These are phyloP conservation scores for Fusarium penzigii DNA, from an alignment of 2,329 filamentous ascomycete genomes.

Conservation along the genomic window DNA sequence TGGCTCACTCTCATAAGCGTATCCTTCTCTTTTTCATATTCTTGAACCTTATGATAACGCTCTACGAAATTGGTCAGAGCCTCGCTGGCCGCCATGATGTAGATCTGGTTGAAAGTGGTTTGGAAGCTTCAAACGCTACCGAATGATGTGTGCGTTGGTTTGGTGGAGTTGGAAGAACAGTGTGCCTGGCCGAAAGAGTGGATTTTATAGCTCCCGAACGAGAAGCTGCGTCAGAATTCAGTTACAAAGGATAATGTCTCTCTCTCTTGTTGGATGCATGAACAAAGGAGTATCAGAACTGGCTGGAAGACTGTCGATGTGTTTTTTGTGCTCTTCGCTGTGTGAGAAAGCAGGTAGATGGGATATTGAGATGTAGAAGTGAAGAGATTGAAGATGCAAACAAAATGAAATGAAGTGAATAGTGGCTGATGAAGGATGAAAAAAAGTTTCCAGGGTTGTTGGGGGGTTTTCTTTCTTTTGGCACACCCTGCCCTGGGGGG, in stretches of 20 bases:
- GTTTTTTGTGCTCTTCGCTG: background rate
- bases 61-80: conserved; percentile 48
- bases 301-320: background rate
- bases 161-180: background rate
- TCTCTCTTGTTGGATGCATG: too few species aligned
- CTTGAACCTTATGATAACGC: conserved; percentile 47
- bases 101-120: background rate
- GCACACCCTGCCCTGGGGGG: too few species aligned
- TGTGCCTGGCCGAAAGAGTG: background rate
- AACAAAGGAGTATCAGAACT: background rate
- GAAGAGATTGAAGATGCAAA: background rate
- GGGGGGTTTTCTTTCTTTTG: too few species aligned
- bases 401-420: background rate
- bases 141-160: background rate
- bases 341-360: background rate
- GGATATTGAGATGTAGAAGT: background rate
- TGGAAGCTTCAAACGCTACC: background rate
- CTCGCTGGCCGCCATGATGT: conserved; percentile 27
- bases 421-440: too few species aligned
- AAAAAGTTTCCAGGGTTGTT: too few species aligned
- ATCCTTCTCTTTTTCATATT: conserved; percentile 43
- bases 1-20: conserved; percentile 37
- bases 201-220: background rate
- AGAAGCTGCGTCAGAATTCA: background rate
- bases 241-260: too few species aligned